Conservation (phyloP, 1,284 basidiomycete species). For the Naganishia sp. region DNA sequence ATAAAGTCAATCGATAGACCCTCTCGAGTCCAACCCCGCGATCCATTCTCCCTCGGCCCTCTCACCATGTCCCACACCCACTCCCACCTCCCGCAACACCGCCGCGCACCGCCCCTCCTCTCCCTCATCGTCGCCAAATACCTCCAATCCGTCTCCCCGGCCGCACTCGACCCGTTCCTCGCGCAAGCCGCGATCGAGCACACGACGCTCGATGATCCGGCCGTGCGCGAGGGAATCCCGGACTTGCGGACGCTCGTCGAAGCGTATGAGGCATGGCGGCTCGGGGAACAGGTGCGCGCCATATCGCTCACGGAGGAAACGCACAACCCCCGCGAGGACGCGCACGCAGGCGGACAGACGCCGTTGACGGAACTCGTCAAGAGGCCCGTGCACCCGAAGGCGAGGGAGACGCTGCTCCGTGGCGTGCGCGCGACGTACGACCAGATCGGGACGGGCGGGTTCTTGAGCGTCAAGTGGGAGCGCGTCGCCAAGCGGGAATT, state of each 20-base stretch:
- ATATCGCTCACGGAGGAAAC: conserved; percentile 32
- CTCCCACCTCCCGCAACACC: neutral
- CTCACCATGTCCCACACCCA: neutral
- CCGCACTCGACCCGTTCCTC: conserved; percentile 45
- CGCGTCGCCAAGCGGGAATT: conserved; percentile 44
- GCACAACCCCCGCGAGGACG: conserved; percentile 24
- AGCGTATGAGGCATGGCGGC: conserved; percentile 39
- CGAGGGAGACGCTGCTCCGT: conserved; percentile 26
- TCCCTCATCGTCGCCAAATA: conserved; percentile 45
- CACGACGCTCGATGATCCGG: neutral
- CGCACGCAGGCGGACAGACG: conserved; percentile 37
- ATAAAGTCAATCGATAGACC: no score
- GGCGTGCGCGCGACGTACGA: conserved; percentile 38
- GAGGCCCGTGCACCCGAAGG: neutral
- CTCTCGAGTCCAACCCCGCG: no score
- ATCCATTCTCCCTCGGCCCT: no score
- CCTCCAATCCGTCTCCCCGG: conserved; percentile 44
- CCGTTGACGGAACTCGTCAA: conserved; percentile 32
- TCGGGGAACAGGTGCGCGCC: conserved; percentile 34
- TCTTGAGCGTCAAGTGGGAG: conserved; percentile 42
- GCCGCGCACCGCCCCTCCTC: neutral
- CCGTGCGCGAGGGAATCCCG: conserved; percentile 38
- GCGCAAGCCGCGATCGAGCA: conserved; percentile 37
- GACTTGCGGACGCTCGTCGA: conserved; percentile 47
- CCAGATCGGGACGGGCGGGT: conserved; percentile 45